Evolutionary conservation across 768 basidiomycete species (phyloP).

Genomic region (Suillus variegatus): DNA sequence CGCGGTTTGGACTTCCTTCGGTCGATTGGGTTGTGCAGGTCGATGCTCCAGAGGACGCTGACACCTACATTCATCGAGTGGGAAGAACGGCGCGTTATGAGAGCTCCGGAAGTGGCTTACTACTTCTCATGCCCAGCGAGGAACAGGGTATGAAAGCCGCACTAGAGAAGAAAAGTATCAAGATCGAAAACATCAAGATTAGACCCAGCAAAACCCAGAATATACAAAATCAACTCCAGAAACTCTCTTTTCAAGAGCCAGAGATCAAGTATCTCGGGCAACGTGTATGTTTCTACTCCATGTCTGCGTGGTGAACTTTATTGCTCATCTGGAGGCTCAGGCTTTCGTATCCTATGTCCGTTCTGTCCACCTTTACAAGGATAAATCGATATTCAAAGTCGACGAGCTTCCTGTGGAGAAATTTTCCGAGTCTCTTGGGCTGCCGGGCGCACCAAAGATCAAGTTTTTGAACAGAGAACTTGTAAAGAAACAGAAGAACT

Average conservation of each 20-base stretch:
- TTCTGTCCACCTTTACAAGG: conserved; percentile 89
- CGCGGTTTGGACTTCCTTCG: conserved; percentile 92
- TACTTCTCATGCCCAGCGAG: conserved; percentile 87
- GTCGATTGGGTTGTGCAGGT: conserved; percentile 97
- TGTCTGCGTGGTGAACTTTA: accelerated
- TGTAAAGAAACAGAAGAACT: conserved; percentile 79
- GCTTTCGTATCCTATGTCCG: conserved; percentile 96
- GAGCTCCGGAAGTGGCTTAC: conserved; percentile 80
- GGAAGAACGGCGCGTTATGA: conserved; percentile 95
- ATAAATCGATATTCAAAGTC: conserved; percentile 91
- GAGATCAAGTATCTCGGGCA: conserved; percentile 98
- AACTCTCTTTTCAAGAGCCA: conserved; percentile 89
- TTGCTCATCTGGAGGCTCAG: conserved; percentile 40
- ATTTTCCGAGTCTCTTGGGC: conserved; percentile 87
- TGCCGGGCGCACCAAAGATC: conserved; percentile 95
- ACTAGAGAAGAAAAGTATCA: conserved; percentile 71
- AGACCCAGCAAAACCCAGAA: conserved; percentile 82
- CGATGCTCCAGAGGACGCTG: conserved; percentile 95
- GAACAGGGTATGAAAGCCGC: conserved; percentile 85
- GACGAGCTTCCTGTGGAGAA: conserved; percentile 77
- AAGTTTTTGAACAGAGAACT: conserved; percentile 75
- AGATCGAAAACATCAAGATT: conserved; percentile 82
- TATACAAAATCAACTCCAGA: conserved; percentile 88
- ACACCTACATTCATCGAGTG: conserved; percentile 97
- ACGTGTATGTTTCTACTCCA: conserved; percentile 53